A percentile compares a stretch with the other conserved stretches of the same genome.
Evolutionary conservation across 1,139 yeast genomes (phyloP).

Genomic region (Taphrina confusa): DNA sequence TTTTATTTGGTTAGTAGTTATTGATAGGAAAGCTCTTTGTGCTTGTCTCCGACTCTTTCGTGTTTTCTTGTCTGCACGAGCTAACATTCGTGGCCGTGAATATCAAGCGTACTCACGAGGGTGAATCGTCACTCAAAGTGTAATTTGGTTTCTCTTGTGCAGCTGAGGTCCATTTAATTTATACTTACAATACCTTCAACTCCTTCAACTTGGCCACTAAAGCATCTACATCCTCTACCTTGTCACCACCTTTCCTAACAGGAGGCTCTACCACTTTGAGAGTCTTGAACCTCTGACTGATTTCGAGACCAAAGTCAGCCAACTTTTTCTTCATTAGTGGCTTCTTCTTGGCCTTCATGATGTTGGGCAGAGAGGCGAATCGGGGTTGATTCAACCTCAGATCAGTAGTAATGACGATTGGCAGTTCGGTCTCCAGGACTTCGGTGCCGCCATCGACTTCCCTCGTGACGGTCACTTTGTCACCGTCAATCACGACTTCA

Average conservation of each 20-base stretch:
- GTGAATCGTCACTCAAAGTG: too few relatives aligned
- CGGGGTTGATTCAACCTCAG: constrained; percentile 91
- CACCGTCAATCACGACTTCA: constrained; percentile 64
- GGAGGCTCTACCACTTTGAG: constrained; percentile 84
- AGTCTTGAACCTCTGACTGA: constrained; percentile 64
- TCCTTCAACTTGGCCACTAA: constrained; percentile 77
- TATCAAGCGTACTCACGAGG: too few relatives aligned
- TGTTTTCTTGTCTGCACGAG: too few relatives aligned
- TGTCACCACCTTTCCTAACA: constrained; percentile 75
- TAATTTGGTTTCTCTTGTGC: too few relatives aligned
- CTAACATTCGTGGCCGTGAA: too few relatives aligned
- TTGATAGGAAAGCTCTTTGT: too few relatives aligned
- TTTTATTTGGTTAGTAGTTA: too few relatives aligned
- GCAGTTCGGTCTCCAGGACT: constrained; percentile 73
- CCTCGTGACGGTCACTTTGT: constrained; percentile 73
- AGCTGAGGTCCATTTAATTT: too few relatives aligned
- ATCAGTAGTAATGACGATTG: constrained; percentile 87
- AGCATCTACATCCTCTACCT: constrained; percentile 79
- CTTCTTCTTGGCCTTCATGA: constrained; percentile 98
- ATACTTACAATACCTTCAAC: constrained; percentile 46
- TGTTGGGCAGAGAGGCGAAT: constrained; percentile 87
- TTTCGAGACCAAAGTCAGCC: constrained; percentile 69
- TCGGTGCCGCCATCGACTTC: constrained; percentile 96
- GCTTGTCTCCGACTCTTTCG: too few relatives aligned
- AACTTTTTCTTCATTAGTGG: constrained; percentile 73